Evolutionary conservation across 768 basidiomycete genomes (phyloP).

Genomic region (Leccinum uliginosum): DNA sequence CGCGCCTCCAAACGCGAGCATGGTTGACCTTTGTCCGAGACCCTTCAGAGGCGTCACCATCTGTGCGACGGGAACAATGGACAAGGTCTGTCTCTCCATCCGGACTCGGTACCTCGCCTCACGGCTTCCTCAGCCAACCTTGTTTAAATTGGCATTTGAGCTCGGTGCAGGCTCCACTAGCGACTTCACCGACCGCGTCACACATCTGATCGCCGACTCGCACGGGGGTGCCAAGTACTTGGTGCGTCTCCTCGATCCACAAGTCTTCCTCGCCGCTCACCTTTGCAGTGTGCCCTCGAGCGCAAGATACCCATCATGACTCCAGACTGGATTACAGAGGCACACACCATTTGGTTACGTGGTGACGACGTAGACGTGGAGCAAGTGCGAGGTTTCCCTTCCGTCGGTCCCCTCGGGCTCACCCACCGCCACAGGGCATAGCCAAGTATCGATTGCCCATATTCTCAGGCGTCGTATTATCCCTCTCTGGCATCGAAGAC

Average conservation of each 20-base stretch:
- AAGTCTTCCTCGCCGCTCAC: neutral
- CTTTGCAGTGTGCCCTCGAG: slow-evolving; percentile 71
- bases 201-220: slow-evolving; percentile 79
- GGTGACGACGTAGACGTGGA: slow-evolving; percentile 75
- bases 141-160: slow-evolving; percentile 75
- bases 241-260: slow-evolving; percentile 38
- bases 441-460: slow-evolving; percentile 60
- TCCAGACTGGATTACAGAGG: slow-evolving; percentile 73
- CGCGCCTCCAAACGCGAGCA: slow-evolving; percentile 39
- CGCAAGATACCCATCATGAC: slow-evolving; percentile 74
- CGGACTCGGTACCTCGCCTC: slow-evolving; percentile 1
- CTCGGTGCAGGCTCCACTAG: slow-evolving; percentile 69
- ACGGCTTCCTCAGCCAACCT: slow-evolving; percentile 42
- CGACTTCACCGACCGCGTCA: slow-evolving; percentile 82
- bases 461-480: slow-evolving; percentile 67
- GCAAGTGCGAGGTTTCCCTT: slow-evolving; percentile 39
- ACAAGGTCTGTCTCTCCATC: slow-evolving; percentile 55
- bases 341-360: slow-evolving; percentile 67
- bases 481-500: slow-evolving; percentile 72
- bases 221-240: slow-evolving; percentile 83
- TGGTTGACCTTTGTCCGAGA: slow-evolving; percentile 52
- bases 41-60: slow-evolving; percentile 64
- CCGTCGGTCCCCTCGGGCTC: neutral
- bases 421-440: slow-evolving; percentile 43
- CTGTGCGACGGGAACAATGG: slow-evolving; percentile 73